Evolutionary conservation across 139 green algal genomes (phyloP).

Genomic region (Microglena sp.): DNA sequence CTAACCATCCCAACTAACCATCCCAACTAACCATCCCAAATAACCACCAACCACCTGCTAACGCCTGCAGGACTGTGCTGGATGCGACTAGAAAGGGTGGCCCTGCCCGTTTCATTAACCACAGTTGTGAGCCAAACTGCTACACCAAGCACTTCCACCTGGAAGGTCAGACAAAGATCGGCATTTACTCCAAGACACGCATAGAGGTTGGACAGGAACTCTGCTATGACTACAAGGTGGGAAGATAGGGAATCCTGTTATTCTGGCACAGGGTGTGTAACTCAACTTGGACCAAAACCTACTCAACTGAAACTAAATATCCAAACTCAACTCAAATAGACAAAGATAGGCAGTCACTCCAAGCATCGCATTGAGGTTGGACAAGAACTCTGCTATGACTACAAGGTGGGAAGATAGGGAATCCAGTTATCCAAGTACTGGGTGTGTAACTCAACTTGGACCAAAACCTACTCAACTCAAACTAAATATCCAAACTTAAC

Average conservation of each 20-base stretch:
- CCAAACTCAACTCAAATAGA: no score
- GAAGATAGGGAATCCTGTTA: no score
- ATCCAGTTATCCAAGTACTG: no score
- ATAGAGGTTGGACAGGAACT: conserved; percentile 70
- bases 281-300: no score
- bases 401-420: conserved; percentile 59
- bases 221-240: conserved; percentile 78
- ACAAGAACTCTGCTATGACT: conserved; percentile 83
- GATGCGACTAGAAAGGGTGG: conserved; percentile 57
- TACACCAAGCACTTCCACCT: conserved; percentile 48
- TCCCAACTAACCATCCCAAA: no score
- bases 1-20: no score
- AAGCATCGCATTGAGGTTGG: conserved; percentile 46
- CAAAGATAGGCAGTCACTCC: conserved; percentile 73
- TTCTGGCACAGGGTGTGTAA: no score
- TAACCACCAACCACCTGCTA: no score
- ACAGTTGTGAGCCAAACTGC: conserved; percentile 87
- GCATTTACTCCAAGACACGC: conserved; percentile 63
- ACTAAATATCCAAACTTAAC: no score
- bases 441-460: no score
- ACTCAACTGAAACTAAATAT: no score
- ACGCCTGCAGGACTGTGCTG: conserved; percentile 36
- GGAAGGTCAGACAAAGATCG: conserved; percentile 53
- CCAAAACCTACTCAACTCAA: no score
- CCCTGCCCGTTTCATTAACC: conserved; percentile 84